phyloP scores from a whole-genome alignment of 148 eudicot genomes.

The Amaranthus palmeri region DNA sequence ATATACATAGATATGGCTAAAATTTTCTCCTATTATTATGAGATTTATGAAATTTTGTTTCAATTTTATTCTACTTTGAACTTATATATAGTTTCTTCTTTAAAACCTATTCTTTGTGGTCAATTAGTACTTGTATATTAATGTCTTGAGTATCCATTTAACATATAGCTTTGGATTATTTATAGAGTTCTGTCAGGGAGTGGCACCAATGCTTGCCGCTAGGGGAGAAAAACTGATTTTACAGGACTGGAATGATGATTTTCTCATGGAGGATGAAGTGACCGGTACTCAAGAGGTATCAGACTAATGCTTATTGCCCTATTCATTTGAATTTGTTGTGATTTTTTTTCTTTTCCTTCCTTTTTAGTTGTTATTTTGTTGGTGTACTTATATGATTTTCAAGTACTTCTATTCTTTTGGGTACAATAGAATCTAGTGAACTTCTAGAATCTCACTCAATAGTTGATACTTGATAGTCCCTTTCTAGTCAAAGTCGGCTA shows the following conservation, averaged over 20 bases:
- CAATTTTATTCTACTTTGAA: too few relatives aligned
- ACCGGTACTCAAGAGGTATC: constrained; percentile 29
- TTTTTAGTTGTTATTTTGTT: too few relatives aligned
- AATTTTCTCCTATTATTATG: too few relatives aligned
- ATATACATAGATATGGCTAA: too few relatives aligned
- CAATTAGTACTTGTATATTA: not conserved
- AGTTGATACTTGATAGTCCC: too few relatives aligned
- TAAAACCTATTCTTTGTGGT: not conserved
- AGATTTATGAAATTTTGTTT: too few relatives aligned
- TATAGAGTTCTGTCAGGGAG: constrained; percentile 30
- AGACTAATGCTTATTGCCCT: not conserved
- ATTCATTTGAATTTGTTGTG: too few relatives aligned
- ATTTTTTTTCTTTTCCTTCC: too few relatives aligned
- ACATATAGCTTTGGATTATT: constrained; percentile 5
- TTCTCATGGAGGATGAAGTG: constrained; percentile 26
- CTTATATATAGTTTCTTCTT: not conserved
- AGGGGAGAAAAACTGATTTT: constrained; percentile 28
- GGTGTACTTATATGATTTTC: not conserved
- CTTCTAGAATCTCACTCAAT: too few relatives aligned
- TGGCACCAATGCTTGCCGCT: constrained; percentile 37
- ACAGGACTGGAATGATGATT: constrained; percentile 26
- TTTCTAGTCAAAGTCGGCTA: too few relatives aligned
- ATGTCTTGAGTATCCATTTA: not conserved
- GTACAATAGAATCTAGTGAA: not conserved
- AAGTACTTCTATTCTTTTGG: not conserved